Evolutionary conservation across 495 filamentous ascomycete genomes (phyloP).

Genomic region (Hypoxylon intermedium): DNA sequence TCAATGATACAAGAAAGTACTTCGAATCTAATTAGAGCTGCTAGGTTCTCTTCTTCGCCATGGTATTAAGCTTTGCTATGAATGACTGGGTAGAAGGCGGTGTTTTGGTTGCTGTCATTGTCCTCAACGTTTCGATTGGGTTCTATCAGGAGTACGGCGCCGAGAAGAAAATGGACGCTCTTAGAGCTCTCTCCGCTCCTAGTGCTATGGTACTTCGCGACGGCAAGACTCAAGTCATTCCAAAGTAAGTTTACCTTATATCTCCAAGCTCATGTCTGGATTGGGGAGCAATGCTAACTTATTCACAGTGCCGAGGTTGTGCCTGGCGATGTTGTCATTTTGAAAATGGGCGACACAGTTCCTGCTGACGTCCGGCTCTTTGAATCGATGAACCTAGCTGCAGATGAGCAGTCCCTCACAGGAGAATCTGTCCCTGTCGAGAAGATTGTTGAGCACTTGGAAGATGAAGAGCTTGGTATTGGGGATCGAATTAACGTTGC

Average conservation of each 20-base stretch:
- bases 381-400: constrained; percentile 79
- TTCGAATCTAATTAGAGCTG: constrained; percentile 15
- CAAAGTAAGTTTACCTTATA: constrained; percentile 53
- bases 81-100: constrained; percentile 83
- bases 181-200: constrained; percentile 78
- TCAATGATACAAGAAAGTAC: not conserved
- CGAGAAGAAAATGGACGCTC: constrained; percentile 85
- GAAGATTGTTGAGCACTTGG: constrained; percentile 52
- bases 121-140: constrained; percentile 78
- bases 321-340: constrained; percentile 79
- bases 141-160: constrained; percentile 86
- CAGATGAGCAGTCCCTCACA: constrained; percentile 71
- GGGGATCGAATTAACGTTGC: constrained; percentile 74
- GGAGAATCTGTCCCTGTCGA: constrained; percentile 72
- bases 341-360: constrained; percentile 85
- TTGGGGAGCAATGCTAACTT: constrained; percentile 12
- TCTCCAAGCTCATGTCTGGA: not conserved
- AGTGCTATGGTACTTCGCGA: constrained; percentile 78
- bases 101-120: constrained; percentile 80
- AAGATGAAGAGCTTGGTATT: constrained; percentile 62
- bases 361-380: constrained; percentile 78
- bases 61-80: constrained; percentile 82
- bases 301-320: constrained; percentile 70
- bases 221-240: constrained; percentile 67
- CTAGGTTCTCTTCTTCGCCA: constrained; percentile 82